Evolutionary conservation across 2,329 filamentous ascomycete species (phyloP).

Genomic region (Dactylella cylindrospora): DNA sequence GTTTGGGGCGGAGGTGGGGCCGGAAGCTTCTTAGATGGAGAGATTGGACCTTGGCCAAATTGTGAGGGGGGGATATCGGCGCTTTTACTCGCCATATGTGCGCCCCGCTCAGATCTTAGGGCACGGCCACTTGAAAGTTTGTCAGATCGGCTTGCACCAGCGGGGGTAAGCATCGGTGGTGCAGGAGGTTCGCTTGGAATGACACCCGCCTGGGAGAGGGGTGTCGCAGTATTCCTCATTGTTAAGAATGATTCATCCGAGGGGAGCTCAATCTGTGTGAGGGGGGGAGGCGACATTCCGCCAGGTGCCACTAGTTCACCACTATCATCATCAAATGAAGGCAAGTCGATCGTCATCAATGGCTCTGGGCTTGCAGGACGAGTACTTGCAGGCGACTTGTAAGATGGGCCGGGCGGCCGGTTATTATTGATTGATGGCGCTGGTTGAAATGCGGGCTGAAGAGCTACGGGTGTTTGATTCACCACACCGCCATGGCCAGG

Average conservation of each 20-base stretch:
- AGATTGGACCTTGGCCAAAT: slow-evolving; percentile 22
- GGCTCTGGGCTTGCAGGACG: slow-evolving; percentile 38
- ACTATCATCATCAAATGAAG: slow-evolving; percentile 37
- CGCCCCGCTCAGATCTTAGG: slow-evolving; percentile 20
- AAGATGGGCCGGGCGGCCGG: slow-evolving; percentile 15
- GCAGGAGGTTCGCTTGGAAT: slow-evolving; percentile 26
- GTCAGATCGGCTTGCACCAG: slow-evolving; percentile 12
- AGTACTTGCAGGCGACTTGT: slow-evolving; percentile 39
- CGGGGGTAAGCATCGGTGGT: slow-evolving; percentile 17
- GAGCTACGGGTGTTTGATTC: slow-evolving; percentile 8
- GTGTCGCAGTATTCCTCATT: slow-evolving; percentile 37
- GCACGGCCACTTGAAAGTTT: slow-evolving; percentile 11
- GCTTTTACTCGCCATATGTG: slow-evolving; percentile 38
- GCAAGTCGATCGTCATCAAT: slow-evolving; percentile 42
- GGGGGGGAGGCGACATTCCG: slow-evolving; percentile 28
- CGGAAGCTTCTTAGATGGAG: slow-evolving; percentile 27
- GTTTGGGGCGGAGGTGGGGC: slow-evolving; percentile 34
- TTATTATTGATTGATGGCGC: slow-evolving; percentile 8
- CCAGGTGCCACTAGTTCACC: slow-evolving; percentile 26
- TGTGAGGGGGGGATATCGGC: slow-evolving; percentile 13
- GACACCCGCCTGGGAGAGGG: slow-evolving; percentile 31
- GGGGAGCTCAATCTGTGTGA: slow-evolving; percentile 37
- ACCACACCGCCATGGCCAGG: not conserved
- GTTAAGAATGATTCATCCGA: slow-evolving; percentile 37
- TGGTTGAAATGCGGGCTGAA: slow-evolving; percentile 41